Conservation (phyloP, 2,329 filamentous ascomycete genomes). For the Ceratocystis diversiconidia region DNA sequence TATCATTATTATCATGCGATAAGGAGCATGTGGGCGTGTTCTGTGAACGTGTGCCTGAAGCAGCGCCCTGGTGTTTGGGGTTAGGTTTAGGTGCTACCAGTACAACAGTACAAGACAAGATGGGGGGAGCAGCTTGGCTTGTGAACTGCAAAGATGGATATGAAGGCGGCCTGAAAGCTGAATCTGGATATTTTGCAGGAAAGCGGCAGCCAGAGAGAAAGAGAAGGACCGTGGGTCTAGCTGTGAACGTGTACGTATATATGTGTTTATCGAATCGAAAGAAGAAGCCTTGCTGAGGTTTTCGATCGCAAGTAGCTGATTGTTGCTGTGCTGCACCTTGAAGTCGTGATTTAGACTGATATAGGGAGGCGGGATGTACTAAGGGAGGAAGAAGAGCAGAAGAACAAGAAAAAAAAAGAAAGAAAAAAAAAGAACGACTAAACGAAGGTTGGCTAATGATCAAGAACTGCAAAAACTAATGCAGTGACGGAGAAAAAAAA, state of each 20-base stretch:
- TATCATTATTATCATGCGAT: constrained; percentile 7
- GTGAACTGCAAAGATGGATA: neutral
- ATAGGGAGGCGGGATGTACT: neutral
- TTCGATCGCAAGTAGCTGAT: neutral
- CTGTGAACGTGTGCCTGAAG: neutral
- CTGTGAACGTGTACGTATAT: no score
- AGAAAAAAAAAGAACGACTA: neutral
- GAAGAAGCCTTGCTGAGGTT: neutral
- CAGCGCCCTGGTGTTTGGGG: neutral
- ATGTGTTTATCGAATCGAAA: neutral
- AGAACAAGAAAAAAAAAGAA: neutral
- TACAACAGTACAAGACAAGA: neutral
- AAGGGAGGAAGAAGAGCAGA: neutral
- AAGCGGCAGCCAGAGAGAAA: neutral
- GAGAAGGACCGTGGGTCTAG: neutral
- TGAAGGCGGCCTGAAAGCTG: neutral
- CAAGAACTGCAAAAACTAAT: neutral
- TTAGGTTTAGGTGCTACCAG: neutral
- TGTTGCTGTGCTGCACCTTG: neutral
- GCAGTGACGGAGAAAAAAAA: neutral
- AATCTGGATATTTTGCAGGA: neutral
- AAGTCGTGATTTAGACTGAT: neutral
- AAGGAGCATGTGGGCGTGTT: neutral
- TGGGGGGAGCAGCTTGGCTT: neutral
- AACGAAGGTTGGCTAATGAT: neutral